phyloP scores from a whole-genome alignment of 306 rosid genomes.

The Ziziphus jujuba region DNA sequence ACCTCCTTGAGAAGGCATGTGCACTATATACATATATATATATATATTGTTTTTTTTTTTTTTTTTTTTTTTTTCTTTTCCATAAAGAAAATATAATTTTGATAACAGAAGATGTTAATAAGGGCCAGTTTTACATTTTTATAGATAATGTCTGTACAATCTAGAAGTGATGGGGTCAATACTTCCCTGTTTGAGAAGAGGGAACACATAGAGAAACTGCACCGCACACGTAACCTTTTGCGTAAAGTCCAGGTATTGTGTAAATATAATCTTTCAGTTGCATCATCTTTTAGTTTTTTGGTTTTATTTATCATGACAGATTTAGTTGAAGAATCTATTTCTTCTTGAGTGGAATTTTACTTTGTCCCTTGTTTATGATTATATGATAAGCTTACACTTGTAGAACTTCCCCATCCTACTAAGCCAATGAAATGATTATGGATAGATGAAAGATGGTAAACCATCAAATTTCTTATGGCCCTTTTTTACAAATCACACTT shows the following conservation, averaged over 20 bases:
- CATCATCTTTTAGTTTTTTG: not conserved
- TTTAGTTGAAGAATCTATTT: too few species aligned
- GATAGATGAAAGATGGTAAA: not conserved
- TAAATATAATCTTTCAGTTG: not conserved
- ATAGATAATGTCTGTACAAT: constrained; percentile 93
- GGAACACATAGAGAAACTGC: constrained; percentile 86
- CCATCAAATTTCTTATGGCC: not conserved
- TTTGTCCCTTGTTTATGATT: not conserved
- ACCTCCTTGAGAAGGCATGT: constrained; percentile 79
- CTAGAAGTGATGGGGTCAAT: constrained; percentile 85
- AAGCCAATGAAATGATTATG: not conserved
- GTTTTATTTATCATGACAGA: not conserved
- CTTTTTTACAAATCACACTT: not conserved
- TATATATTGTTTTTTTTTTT: too few species aligned
- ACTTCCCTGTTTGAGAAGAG: constrained; percentile 79
- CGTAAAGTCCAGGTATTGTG: constrained; percentile 84
- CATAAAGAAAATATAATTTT: not conserved
- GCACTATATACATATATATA: too few species aligned
- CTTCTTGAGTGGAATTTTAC: not conserved
- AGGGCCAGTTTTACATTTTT: constrained; percentile 8
- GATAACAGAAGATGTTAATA: constrained; percentile 13
- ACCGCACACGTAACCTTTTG: constrained; percentile 81
- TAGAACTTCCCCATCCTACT: not conserved
- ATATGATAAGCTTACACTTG: not conserved
- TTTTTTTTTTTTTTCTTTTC: too few species aligned